Base-by-base conservation (phyloP, 139 green algal genomes). In the Tetradesmus obliquus region DNA sequence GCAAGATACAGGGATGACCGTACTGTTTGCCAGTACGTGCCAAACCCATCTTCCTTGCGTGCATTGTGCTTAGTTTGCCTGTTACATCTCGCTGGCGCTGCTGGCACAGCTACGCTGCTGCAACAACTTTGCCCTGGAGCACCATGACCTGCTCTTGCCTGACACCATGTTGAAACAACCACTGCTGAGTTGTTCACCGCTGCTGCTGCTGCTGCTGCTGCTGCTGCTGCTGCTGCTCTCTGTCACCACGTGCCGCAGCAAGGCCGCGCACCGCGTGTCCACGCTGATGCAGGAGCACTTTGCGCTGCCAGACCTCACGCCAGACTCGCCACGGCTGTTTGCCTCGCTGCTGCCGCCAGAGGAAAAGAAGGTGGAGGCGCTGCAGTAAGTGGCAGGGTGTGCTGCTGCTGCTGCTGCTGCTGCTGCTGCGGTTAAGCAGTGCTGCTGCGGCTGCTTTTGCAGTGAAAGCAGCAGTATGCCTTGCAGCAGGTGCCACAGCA, bases 271-370 rank as follows among this genome's bases (percentile, higher is more conserved):
- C 82, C 82, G 92, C 6, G 94, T 95, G 51, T 82, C 85, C 4
- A 85, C 86, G 1, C 86, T 95, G 55, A 80, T 92, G 72, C 22
- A 80, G 19, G 86, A 88, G 20, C 69, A 88, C 22, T 92, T 98
- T 76, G 88, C 87, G 0, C 19, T 95, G 72, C 2, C n/a, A 2
- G 91, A 95, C 17, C 55, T 96, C 54, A 72, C 88, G 58, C 45
- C 91, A 1, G 91, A 93, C 82, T 93, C 84, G 4, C 96, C 96
- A 1, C 90, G 95, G 71, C 89, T 98, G 19, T 96, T 96, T 86
- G 91, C 94, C 24, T 90, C 82, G 0, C 94, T 98, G 13, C 91
- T 97, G 5, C 96, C 96, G 12, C 96, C 96, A 5, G 94, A 97
- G 74, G 91, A 96, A 62, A 93, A 92, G 19, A 98, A 98, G 88